Evolutionary conservation across 768 basidiomycete species (phyloP), one percentile per base, ranked within the genome.

Genomic region (Mycena vulgaris): DNA sequence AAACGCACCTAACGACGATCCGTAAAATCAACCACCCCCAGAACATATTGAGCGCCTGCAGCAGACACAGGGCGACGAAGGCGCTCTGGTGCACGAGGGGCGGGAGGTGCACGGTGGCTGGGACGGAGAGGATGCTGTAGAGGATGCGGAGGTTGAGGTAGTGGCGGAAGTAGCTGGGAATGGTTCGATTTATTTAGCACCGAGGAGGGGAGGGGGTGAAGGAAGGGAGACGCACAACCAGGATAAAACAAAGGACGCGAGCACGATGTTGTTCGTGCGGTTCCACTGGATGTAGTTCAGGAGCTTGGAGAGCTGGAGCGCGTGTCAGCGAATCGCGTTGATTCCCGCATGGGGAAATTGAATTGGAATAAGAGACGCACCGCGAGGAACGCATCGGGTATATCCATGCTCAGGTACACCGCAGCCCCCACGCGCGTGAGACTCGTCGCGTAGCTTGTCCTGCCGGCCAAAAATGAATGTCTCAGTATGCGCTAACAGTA

Each of bases 341-440:
- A 57, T n/a, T n/a, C n/a, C n/a, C n/a, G 30, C 42, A 55, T 13
- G n/a, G 40, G 23, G 23, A n/a, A 37, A 27, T 23, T 21, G 53
- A 31, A 49, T 28, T 47, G 45, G 19, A 47, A 23, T 23, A n/a
- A 13, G 48, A 27, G n/a, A 83, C 92, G 70, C 72, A 95, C 92
- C 16, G 95, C 95, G 11, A 99, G 85, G 80, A 94, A 94, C 31
- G 89, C 81, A 77, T 99, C 97, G 0, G 96, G 95, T 23, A 97
- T 86, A 82, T 99, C 98, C 97, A 99, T 99, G 78, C 95, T 97
- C 82, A 96, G 87, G 75, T 92, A 98, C 27, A 99, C 89, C 5
- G 95, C 93, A 72, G 93, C 93, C 17, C 98, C 98, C 45, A 99
- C 96, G 51, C 88, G 80, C 0, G 96, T 98, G 56, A 95, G 42